Evolutionary conservation across 1,284 basidiomycete species (phyloP).

Genomic region (Neonothopanus nambi): DNA sequence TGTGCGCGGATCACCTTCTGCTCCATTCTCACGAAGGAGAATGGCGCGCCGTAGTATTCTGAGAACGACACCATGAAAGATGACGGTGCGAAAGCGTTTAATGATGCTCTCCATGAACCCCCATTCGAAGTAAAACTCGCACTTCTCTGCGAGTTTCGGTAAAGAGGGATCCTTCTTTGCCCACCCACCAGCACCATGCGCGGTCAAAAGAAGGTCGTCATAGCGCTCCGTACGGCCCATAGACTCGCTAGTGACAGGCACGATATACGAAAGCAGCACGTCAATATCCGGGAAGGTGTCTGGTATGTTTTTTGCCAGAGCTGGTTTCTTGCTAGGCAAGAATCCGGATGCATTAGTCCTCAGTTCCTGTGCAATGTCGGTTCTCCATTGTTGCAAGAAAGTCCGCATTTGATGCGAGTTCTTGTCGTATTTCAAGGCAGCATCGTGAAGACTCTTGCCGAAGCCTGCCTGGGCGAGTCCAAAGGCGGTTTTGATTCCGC

Average conservation of each 20-base stretch:
- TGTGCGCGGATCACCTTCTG: constrained; percentile 24
- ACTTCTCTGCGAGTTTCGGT: constrained; percentile 69
- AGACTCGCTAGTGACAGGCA: constrained; percentile 74
- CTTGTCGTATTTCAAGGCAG: constrained; percentile 46
- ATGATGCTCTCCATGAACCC: constrained; percentile 77
- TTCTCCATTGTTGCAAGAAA: constrained; percentile 67
- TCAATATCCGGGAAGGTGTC: constrained; percentile 66
- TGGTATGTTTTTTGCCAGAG: constrained; percentile 62
- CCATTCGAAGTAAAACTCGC: constrained; percentile 90
- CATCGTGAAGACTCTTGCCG: constrained; percentile 65
- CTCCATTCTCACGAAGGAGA: constrained; percentile 37
- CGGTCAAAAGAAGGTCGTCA: constrained; percentile 28
- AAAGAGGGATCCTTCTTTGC: constrained; percentile 72
- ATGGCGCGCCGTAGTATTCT: constrained; percentile 64
- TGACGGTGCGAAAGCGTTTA: constrained; percentile 74
- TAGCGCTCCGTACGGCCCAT: constrained; percentile 36
- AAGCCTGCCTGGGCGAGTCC: constrained; percentile 74
- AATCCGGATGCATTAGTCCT: constrained; percentile 65
- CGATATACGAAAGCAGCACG: constrained; percentile 71
- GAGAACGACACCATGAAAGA: constrained; percentile 70
- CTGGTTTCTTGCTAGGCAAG: constrained; percentile 58
- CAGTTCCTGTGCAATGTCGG: constrained; percentile 67
- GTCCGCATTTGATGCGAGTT: constrained; percentile 21
- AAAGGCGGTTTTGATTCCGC: constrained; percentile 62
- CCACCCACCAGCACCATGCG: constrained; percentile 28